These are phyloP conservation scores for Taphrina sp. DNA, from an alignment of 1,139 yeast species.

Conservation along the genomic window DNA sequence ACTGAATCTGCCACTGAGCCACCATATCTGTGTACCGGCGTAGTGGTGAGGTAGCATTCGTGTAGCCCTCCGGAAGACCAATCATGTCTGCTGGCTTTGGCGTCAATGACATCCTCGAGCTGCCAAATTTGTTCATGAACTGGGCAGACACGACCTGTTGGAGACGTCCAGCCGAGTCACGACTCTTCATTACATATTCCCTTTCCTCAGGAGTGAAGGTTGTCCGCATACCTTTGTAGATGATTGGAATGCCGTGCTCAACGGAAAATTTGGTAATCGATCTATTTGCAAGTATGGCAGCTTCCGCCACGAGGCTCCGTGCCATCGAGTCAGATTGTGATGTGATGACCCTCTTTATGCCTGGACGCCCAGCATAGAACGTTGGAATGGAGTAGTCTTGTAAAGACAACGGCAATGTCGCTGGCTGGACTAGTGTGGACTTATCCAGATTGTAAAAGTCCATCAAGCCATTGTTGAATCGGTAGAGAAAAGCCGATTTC, in stretches of 20 bases:
- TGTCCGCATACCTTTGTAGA: constrained; percentile 54
- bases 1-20: constrained; percentile 69
- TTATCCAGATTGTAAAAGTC: constrained; percentile 7
- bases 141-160: neutral
- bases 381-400: neutral
- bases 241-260: constrained; percentile 54
- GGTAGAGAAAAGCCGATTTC: constrained; percentile 1
- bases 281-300: constrained; percentile 53
- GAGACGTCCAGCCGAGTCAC: constrained; percentile 9
- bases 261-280: constrained; percentile 57
- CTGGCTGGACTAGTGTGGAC: constrained; percentile 10
- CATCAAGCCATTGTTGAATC: constrained; percentile 17
- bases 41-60: constrained; percentile 85
- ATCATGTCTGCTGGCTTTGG: constrained; percentile 36
- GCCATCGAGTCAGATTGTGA: constrained; percentile 6
- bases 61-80: constrained; percentile 49
- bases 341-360: neutral
- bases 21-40: constrained; percentile 81
- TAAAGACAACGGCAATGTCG: constrained; percentile 1
- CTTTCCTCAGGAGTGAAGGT: constrained; percentile 1
- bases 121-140: constrained; percentile 2
- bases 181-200: neutral
- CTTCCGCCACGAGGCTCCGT: constrained; percentile 29
- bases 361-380: constrained; percentile 24
- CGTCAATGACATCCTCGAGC: constrained; percentile 1